Conservation (phyloP, 257 asterid species). For the Vinca minor region DNA sequence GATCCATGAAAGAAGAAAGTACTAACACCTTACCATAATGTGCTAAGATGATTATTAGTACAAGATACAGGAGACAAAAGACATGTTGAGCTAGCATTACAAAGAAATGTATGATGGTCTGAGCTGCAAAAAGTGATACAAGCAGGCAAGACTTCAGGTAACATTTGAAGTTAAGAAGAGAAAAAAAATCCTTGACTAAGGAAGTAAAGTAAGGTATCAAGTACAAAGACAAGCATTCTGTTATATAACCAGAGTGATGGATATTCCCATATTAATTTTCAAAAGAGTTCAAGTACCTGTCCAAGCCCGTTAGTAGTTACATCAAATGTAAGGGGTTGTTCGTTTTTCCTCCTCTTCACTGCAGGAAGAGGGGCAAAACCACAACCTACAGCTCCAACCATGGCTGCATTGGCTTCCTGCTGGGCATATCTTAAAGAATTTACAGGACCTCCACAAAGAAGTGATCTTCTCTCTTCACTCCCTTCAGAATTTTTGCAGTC, state of each 20-base stretch:
- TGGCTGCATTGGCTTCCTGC: too few relatives aligned
- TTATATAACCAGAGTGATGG: not conserved
- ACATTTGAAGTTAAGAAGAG: not conserved
- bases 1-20: not conserved
- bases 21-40: not conserved
- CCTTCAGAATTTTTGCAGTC: constrained; percentile 71
- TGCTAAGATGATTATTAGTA: not conserved
- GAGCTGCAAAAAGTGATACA: not conserved
- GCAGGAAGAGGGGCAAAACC: too few relatives aligned
- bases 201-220: not conserved
- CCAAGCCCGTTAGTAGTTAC: constrained; percentile 22
- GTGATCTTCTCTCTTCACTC: too few relatives aligned
- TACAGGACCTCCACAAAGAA: too few relatives aligned
- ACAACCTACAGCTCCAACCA: too few relatives aligned
- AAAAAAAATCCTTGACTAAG: not conserved
- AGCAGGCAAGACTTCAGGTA: not conserved
- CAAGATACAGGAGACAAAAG: not conserved
- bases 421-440: too few relatives aligned
- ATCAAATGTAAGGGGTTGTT: constrained; percentile 20
- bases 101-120: not conserved
- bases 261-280: not conserved
- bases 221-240: not conserved
- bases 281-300: constrained; percentile 24
- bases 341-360: too few relatives aligned
- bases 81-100: too few relatives aligned